A percentile compares a stretch with the other conserved stretches of the same genome.
phyloP scores from a whole-genome alignment of 1,284 basidiomycete species.

The Xanthoconium separans region DNA sequence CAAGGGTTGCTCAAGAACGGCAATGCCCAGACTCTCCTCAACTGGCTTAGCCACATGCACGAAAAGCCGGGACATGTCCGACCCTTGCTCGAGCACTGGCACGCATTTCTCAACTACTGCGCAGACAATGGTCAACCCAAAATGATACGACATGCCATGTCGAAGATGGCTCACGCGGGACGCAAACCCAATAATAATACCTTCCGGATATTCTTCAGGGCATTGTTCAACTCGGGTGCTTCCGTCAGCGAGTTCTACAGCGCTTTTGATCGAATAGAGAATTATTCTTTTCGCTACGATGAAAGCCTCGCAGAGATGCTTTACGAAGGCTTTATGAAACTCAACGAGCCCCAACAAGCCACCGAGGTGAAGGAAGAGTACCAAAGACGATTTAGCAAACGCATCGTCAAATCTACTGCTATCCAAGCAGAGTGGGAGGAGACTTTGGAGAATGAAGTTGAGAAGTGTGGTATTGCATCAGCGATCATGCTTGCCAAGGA shows the following conservation, averaged over 20 bases:
- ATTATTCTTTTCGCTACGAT: conserved; percentile 43
- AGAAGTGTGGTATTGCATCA: conserved; percentile 26
- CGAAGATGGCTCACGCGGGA: conserved; percentile 43
- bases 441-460: conserved; percentile 29
- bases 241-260: conserved; percentile 37
- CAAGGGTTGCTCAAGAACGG: conserved; percentile 44
- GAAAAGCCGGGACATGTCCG: conserved; percentile 42
- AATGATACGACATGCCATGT: conserved; percentile 41
- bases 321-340: conserved; percentile 41
- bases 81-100: conserved; percentile 55
- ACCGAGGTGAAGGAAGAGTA: conserved; percentile 40
- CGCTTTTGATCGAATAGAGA: conserved; percentile 47
- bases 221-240: conserved; percentile 40
- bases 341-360: conserved; percentile 36
- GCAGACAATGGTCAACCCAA: conserved; percentile 37
- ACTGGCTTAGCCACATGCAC: conserved; percentile 52
- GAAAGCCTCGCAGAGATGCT: conserved; percentile 42
- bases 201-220: conserved; percentile 46
- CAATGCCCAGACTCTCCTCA: conserved; percentile 40
- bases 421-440: conserved; percentile 29
- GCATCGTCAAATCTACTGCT: conserved; percentile 26
- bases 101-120: conserved; percentile 48
- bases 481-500: conserved; percentile 28
- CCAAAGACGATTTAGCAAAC: conserved; percentile 32
- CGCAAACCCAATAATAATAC: conserved; percentile 48